phyloP scores from a whole-genome alignment of 495 filamentous ascomycete genomes.

The Penicillium arizonense region DNA sequence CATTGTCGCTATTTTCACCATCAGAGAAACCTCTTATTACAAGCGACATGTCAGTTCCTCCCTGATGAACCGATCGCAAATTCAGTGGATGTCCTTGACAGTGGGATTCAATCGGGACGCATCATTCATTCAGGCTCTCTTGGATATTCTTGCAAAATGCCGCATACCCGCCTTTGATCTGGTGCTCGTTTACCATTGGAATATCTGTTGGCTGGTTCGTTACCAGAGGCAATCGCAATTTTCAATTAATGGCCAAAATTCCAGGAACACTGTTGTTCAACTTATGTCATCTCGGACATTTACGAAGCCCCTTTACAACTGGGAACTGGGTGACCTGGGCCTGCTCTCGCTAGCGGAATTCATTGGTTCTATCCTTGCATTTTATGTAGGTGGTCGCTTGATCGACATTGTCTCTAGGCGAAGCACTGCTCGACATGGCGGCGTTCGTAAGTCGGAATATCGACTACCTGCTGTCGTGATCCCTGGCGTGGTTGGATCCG shows the following conservation, averaged over 20 bases:
- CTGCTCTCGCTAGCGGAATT: conserved; percentile 31
- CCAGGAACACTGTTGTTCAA: conserved; percentile 36
- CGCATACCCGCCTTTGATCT: conserved; percentile 30
- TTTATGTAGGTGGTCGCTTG: conserved; percentile 30
- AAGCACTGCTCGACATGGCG: conserved; percentile 23
- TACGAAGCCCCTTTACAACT: conserved; percentile 30
- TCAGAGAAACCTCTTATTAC: conserved; percentile 29
- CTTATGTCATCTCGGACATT: conserved; percentile 29
- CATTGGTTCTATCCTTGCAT: conserved; percentile 29
- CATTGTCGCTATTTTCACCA: conserved; percentile 22
- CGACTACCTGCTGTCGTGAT: conserved; percentile 29
- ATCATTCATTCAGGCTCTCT: conserved; percentile 20
- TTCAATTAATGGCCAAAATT: neutral
- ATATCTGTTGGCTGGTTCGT: conserved; percentile 32
- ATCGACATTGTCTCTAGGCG: conserved; percentile 33
- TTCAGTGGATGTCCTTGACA: conserved; percentile 28
- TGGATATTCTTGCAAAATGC: conserved; percentile 24
- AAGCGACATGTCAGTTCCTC: neutral
- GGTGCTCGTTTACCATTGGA: conserved; percentile 28
- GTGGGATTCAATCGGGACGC: conserved; percentile 25
- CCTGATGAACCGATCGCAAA: conserved; percentile 8
- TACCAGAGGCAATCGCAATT: neutral
- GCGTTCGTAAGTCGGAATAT: conserved; percentile 27
- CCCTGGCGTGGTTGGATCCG: conserved; percentile 26
- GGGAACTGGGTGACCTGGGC: conserved; percentile 24